Base-by-base conservation (phyloP, 441 rosid species). In the Pelargonium australe region DNA sequence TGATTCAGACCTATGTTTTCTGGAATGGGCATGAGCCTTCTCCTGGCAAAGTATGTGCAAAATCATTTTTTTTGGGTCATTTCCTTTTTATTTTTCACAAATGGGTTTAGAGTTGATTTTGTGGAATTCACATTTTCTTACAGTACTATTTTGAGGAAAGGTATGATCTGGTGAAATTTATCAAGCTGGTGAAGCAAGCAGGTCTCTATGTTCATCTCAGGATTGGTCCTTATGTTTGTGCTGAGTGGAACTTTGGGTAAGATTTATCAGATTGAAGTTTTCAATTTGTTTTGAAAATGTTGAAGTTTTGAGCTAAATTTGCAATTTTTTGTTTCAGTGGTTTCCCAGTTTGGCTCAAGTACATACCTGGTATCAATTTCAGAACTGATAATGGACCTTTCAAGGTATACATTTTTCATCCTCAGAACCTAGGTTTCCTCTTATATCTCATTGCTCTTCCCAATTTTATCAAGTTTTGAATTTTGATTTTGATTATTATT, bases 11-110 rank as follows among this genome's bases (percentile, higher is more conserved):
- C 17, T 94, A 94, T 73, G 99, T 91, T 64, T 94, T 94, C 73
- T 94, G 99, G 97, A 92, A 92, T 85, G 97, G 99, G 9, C 97
- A 95, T 72, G 97, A 92, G 77, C 96, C 97, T 79, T 81, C 87
- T 17, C 94, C 82, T 53, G 92, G 97, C 67, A 86, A 88, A 79
- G 97, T 94, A 86, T 79, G 28, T 64, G 74, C 17, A 25, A 25
- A 47, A 63, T 47, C 68, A 45, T 60, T 11, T 61, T 0, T 13
- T 31, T 31, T 63, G 65, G 16, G 10, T 65, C 4, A 7, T 5
- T 60, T 47, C 16, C 9, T 12, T 0, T 20, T 69, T 47, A 14
- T 14, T 41, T 31, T 25, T 25, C 31, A 25, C 31, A 25, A 25
- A 25, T 25, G 31, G 31, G 2, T 25, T 25, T 25, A 25, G 3